Evolutionary conservation across 257 asterid genomes (phyloP).

Genomic region (Thymus mandschuricus): DNA sequence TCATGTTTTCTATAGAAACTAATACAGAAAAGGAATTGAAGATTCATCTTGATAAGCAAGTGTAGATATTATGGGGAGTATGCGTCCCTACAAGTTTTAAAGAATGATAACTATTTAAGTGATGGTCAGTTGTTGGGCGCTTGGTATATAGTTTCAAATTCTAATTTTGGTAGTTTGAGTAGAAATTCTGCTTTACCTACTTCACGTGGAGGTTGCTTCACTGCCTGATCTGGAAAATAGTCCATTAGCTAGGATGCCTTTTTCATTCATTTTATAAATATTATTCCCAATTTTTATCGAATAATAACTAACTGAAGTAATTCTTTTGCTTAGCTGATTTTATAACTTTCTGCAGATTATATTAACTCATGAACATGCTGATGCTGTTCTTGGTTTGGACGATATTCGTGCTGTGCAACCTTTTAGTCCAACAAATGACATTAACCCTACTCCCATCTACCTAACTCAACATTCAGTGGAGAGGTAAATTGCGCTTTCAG

Average conservation of each 20-base stretch:
- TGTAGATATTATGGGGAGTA: neutral
- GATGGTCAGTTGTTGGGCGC: neutral
- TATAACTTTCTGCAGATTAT: slow-evolving; percentile 60
- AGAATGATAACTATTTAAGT: neutral
- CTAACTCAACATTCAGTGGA: slow-evolving; percentile 80
- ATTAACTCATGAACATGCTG: slow-evolving; percentile 99
- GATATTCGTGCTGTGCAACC: slow-evolving; percentile 94
- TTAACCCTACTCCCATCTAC: slow-evolving; percentile 84
- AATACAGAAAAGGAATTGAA: neutral
- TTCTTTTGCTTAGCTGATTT: slow-evolving; percentile 24
- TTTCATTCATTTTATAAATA: slow-evolving; percentile 9
- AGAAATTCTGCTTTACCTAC: slow-evolving; percentile 4
- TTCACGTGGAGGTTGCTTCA: slow-evolving; percentile 18
- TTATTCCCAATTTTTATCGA: slow-evolving; percentile 16
- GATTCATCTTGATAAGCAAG: slow-evolving; percentile 1
- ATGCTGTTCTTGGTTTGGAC: slow-evolving; percentile 97
- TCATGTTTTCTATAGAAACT: neutral
- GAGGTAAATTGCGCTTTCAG: slow-evolving; percentile 51
- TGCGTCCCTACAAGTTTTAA: neutral
- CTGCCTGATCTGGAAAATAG: slow-evolving; percentile 8
- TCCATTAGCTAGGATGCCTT: slow-evolving; percentile 13
- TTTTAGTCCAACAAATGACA: slow-evolving; percentile 85
- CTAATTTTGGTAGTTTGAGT: slow-evolving; percentile 11
- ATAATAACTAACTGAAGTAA: slow-evolving; percentile 3
- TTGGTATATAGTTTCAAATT: slow-evolving; percentile 1